Evolutionary conservation across 768 basidiomycete genomes (phyloP).

Genomic region (Hericium erinaceus): DNA sequence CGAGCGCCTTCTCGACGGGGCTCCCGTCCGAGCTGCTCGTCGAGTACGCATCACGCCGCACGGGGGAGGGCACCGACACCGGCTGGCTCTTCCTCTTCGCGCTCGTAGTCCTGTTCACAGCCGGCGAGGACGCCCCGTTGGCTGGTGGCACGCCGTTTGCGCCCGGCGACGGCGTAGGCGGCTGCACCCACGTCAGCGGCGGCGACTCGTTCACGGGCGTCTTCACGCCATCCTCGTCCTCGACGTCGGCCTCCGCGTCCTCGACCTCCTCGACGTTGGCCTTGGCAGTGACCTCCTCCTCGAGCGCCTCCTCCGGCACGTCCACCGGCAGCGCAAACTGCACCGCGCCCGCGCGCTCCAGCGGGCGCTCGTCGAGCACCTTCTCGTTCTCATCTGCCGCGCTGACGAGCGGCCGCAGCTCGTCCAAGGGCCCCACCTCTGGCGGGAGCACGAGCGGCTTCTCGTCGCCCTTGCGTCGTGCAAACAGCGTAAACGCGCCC

Average conservation of each 20-base stretch:
- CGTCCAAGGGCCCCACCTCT: conserved; percentile 37
- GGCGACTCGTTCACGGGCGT: too few species aligned
- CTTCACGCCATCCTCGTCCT: conserved; percentile 8
- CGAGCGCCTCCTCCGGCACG: not conserved
- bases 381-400: not conserved
- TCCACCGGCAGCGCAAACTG: not conserved
- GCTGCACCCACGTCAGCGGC: too few species aligned
- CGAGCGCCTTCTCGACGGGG: conserved; percentile 29
- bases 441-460: conserved; percentile 15
- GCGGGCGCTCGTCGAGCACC: conserved; percentile 1
- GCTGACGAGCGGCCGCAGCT: conserved; percentile 21
- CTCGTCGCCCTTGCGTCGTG: conserved; percentile 1
- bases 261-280: too few species aligned
- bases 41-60: conserved; percentile 22
- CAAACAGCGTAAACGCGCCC: conserved; percentile 19
- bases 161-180: not conserved
- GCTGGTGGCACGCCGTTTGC: not conserved
- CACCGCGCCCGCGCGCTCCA: not conserved
- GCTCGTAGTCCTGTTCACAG: not conserved
- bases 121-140: not conserved
- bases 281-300: conserved; percentile 4
- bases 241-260: conserved; percentile 7
- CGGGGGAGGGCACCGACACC: conserved; percentile 17
- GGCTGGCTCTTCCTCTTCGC: conserved; percentile 14
- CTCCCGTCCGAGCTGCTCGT: conserved; percentile 44